phyloP scores from a whole-genome alignment of 805 yeast species.

The Grigorovia jiainica region DNA sequence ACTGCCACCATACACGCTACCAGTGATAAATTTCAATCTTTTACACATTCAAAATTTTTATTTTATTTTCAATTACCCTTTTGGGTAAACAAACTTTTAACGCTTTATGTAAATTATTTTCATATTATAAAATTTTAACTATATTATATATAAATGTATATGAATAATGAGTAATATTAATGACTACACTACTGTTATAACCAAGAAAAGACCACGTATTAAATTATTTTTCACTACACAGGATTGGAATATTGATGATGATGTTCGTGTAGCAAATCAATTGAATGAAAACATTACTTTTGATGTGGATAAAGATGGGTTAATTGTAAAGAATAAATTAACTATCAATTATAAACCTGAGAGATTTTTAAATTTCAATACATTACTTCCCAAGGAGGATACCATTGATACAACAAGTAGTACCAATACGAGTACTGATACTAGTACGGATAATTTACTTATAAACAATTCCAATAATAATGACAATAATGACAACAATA shows the following conservation, averaged over 20 bases:
- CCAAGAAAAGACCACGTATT: constrained; percentile 2
- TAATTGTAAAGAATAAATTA: constrained; percentile 7
- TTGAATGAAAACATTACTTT: constrained; percentile 21
- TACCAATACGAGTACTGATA: not conserved
- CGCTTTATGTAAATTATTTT: not conserved
- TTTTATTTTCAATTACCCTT: no score
- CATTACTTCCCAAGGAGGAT: constrained; percentile 5
- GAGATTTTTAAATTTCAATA: constrained; percentile 17
- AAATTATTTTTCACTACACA: constrained; percentile 1
- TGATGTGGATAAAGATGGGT: constrained; percentile 5
- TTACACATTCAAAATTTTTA: no score
- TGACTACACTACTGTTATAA: not conserved
- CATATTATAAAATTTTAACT: not conserved
- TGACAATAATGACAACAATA: no score
- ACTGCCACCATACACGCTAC: no score
- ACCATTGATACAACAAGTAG: not conserved
- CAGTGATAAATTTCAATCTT: no score
- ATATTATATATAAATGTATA: not conserved
- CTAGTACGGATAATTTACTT: no score
- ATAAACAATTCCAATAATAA: no score
- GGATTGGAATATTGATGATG: constrained; percentile 9
- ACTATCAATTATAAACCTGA: constrained; percentile 21
- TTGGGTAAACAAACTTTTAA: not conserved
- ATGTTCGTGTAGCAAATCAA: constrained; percentile 11
- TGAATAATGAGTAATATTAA: not conserved